Base-by-base conservation (phyloP, 805 yeast genomes). In the Lipomyces orientalis region DNA sequence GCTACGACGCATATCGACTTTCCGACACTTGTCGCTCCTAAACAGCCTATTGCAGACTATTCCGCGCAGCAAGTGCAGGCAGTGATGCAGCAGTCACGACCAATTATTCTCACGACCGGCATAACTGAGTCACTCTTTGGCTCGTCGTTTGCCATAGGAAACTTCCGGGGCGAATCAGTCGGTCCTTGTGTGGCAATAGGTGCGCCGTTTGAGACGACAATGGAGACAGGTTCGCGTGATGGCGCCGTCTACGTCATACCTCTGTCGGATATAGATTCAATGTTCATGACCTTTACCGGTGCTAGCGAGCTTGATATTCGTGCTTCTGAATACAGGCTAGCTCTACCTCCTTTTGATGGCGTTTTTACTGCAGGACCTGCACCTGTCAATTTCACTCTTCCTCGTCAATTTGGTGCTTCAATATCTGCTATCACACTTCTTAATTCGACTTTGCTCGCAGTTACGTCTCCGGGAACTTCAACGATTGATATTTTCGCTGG, bases 381-480 rank as follows among this genome's bases (percentile, higher is more conserved):
- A 8, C 10, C 64, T 29, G 31, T 8, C 9, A 61, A 65, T 33
- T 64, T 65, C 58, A 71, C 75, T 25, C 77, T 73, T 62, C 79
- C 82, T 4, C 69, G 75, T 0, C 73, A 81, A 58, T 85, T 84
- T 71, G 90, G 90, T 0, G 73, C 79, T 0, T 71, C 77, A 1
- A 67, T 85, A 54, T 76, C 77, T 0, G 71, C 71, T 1, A 77
- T 81, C 68, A 72, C 65, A 0, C 22, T 79, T 0, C 65, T 74
- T 5, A 79, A 75, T 4, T 46, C 73, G 1, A 79, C 82, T 9
- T 79, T 80, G 60, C 74, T 87, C 7, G 80, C 83, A 0, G 80
- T 86, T 3, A 75, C 86, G 0, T 82, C 84, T 62, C 90, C 90
- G 0, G 90, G 90, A 0, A 54, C 74, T 0, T 85, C 87, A 3